Conservation (phyloP, 2,329 filamentous ascomycete genomes). For the Ophiobolus disseminans region DNA sequence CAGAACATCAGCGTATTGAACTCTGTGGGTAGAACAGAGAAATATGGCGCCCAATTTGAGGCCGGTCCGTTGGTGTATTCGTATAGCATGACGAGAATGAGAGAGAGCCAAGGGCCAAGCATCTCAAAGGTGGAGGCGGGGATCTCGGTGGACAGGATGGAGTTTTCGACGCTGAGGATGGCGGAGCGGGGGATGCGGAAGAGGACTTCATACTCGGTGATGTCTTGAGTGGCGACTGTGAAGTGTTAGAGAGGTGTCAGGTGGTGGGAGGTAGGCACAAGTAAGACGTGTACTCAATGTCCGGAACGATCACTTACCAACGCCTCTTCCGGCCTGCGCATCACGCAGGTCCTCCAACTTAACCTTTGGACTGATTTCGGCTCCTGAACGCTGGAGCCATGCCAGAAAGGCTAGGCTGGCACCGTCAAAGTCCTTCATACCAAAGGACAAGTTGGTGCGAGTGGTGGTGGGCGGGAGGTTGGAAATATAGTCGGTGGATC, state of each 20-base stretch:
- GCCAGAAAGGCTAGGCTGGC: constrained; percentile 61
- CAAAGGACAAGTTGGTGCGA: constrained; percentile 5
- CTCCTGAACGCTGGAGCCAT: constrained; percentile 64
- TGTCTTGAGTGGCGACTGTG: constrained; percentile 73
- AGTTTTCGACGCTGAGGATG: constrained; percentile 77
- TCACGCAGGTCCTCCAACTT: constrained; percentile 64
- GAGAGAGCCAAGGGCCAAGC: constrained; percentile 59
- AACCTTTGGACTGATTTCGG: constrained; percentile 65
- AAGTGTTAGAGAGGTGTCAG: constrained; percentile 15
- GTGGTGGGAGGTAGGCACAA: not conserved
- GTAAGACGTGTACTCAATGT: not conserved
- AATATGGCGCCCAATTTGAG: constrained; percentile 80
- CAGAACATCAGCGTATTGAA: constrained; percentile 96
- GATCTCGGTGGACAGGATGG: constrained; percentile 66
- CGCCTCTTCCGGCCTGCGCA: constrained; percentile 65
- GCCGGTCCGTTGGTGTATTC: constrained; percentile 66
- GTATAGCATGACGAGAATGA: constrained; percentile 82
- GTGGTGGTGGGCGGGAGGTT: constrained; percentile 20
- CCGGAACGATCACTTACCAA: constrained; percentile 59
- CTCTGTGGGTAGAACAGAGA: constrained; percentile 71
- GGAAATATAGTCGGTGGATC: constrained; percentile 24
- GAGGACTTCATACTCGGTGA: constrained; percentile 75
- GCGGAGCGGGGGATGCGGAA: constrained; percentile 78
- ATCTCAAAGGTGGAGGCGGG: constrained; percentile 38
- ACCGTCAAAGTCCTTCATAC: constrained; percentile 48